Evolutionary conservation across 140 eudicot genomes (phyloP).

Genomic region (Senecio squalidus): DNA sequence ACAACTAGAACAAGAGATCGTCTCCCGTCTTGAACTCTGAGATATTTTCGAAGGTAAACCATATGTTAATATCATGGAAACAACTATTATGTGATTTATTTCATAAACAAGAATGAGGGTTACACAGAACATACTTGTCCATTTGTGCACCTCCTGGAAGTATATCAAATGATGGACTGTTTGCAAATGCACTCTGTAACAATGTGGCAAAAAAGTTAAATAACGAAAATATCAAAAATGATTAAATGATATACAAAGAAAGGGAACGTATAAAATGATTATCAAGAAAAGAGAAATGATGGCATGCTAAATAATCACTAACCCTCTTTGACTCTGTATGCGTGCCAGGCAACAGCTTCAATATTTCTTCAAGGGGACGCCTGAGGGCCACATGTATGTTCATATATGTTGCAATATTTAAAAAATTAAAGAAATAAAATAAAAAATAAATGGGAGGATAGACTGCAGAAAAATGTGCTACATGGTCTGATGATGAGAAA

Average conservation of each 20-base stretch:
- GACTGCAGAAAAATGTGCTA: neutral
- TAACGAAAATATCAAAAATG: neutral
- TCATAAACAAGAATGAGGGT: slow-evolving; percentile 2
- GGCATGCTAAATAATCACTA: slow-evolving; percentile 13
- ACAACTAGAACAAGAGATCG: slow-evolving; percentile 90
- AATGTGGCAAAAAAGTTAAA: slow-evolving; percentile 1
- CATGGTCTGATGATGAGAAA: neutral
- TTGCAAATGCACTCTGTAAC: slow-evolving; percentile 73
- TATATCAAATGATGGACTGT: slow-evolving; percentile 57
- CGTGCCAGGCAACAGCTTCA: slow-evolving; percentile 93
- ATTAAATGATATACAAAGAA: neutral
- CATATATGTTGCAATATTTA: neutral
- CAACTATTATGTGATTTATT: slow-evolving; percentile 7
- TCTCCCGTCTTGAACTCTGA: slow-evolving; percentile 71
- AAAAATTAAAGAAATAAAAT: neutral
- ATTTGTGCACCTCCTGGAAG: slow-evolving; percentile 48
- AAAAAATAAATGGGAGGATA: neutral
- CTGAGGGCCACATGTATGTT: slow-evolving; percentile 32
- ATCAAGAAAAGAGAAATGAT: neutral
- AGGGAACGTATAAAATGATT: neutral
- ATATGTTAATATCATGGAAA: neutral
- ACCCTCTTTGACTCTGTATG: slow-evolving; percentile 87
- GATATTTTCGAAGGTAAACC: neutral
- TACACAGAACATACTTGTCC: slow-evolving; percentile 45
- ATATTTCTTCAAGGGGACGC: slow-evolving; percentile 92